Conservation (phyloP, 345 rosid species). For the Stellera chamaejasme region DNA sequence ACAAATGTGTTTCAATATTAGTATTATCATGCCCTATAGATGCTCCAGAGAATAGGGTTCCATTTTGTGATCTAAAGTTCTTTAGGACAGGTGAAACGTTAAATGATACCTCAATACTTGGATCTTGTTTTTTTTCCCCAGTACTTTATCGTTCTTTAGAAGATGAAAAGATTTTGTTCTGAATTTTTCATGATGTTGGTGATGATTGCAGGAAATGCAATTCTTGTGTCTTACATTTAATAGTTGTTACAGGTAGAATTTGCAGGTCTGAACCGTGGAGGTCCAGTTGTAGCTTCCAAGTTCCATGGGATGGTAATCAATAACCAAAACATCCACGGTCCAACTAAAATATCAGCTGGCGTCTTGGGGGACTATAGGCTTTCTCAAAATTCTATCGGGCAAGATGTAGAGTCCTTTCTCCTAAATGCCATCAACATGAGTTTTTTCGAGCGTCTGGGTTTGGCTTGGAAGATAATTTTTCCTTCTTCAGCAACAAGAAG, state of each 20-base stretch:
- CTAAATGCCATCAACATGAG: conserved; percentile 64
- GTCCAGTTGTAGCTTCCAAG: conserved; percentile 20
- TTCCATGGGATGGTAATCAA: conserved; percentile 25
- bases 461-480: conserved; percentile 92
- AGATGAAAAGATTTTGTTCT: background rate
- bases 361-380: conserved; percentile 43
- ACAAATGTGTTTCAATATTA: too few relatives aligned
- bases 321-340: conserved; percentile 17
- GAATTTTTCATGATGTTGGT: too few relatives aligned
- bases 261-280: conserved; percentile 30
- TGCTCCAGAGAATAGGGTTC: background rate
- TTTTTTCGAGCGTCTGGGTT: conserved; percentile 72
- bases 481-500: conserved; percentile 61
- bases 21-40: too few relatives aligned
- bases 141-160: background rate
- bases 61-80: background rate
- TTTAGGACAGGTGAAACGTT: background rate
- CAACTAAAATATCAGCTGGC: conserved; percentile 34
- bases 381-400: conserved; percentile 41
- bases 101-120: background rate
- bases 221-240: conserved; percentile 5
- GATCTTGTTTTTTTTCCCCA: background rate
- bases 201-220: background rate
- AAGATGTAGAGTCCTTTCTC: conserved; percentile 70
- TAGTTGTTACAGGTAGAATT: conserved; percentile 40